These are phyloP conservation scores for Laetiporus sulphureus DNA, from an alignment of 1,284 basidiomycete genomes.

Conservation along the genomic window DNA sequence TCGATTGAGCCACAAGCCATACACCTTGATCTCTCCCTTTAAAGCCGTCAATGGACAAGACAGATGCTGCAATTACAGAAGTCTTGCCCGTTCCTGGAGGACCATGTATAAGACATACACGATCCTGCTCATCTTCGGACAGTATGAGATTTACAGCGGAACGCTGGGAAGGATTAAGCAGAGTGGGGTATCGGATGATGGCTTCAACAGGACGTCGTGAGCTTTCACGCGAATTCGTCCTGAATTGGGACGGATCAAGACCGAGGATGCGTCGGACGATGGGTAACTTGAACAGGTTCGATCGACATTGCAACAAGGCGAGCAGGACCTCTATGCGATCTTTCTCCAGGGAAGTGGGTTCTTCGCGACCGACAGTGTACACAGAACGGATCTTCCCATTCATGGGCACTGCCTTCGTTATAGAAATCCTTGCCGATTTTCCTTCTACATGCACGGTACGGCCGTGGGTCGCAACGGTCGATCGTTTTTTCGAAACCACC, in stretches of 20 bases:
- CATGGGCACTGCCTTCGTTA: conserved; percentile 3
- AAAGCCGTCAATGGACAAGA: conserved; percentile 13
- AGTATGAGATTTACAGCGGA: conserved; percentile 12
- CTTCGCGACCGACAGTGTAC: conserved; percentile 16
- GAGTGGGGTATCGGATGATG: conserved; percentile 4
- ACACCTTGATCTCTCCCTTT: conserved; percentile 8
- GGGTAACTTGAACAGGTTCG: conserved; percentile 5
- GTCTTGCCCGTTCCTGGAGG: conserved; percentile 29
- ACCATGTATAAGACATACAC: conserved; percentile 14
- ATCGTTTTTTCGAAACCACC: neutral
- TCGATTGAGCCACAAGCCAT: conserved; percentile 31
- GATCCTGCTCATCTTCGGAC: conserved; percentile 1
- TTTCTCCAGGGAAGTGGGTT: conserved; percentile 13
- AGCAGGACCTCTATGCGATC: conserved; percentile 10
- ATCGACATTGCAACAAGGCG: conserved; percentile 3
- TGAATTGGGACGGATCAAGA: no score
- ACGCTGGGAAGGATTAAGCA: conserved; percentile 16
- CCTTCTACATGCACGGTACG: conserved; percentile 6
- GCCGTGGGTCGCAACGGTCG: conserved; percentile 1
- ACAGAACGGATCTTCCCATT: conserved; percentile 9
- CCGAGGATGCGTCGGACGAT: conserved; percentile 9
- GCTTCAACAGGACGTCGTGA: neutral
- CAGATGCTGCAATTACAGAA: conserved; percentile 27
- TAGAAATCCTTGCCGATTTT: conserved; percentile 9
- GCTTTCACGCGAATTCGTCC: neutral